Evolutionary conservation across 768 basidiomycete genomes (phyloP).

Genomic region (Hysterangium stoloniferum): DNA sequence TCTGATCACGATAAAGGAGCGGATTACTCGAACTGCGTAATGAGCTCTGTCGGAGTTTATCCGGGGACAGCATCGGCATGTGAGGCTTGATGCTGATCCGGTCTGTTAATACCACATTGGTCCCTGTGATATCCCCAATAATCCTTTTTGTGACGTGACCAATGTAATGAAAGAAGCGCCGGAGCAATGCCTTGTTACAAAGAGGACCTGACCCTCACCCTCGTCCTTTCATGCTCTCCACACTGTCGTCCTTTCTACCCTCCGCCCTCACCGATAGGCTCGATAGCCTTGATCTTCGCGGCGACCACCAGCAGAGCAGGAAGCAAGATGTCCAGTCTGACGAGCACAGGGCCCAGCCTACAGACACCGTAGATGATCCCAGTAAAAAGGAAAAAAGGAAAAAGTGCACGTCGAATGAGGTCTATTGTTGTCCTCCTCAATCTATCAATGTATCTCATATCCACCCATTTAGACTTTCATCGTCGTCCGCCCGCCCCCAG

Average conservation of each 20-base stretch:
- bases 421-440: too few species aligned
- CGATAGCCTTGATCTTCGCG: slow-evolving; percentile 3
- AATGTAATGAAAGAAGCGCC: too few species aligned
- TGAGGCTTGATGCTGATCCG: too few species aligned
- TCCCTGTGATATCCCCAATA: too few species aligned
- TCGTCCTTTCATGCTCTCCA: slow-evolving; percentile 57
- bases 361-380: slow-evolving; percentile 2
- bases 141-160: too few species aligned
- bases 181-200: too few species aligned
- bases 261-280: slow-evolving; percentile 25
- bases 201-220: too few species aligned
- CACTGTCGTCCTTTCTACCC: slow-evolving; percentile 43
- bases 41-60: too few species aligned
- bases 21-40: too few species aligned
- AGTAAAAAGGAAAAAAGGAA: slow-evolving; percentile 31
- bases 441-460: slow-evolving; percentile 6
- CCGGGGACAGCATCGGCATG: too few species aligned
- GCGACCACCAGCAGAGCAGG: slow-evolving; percentile 8
- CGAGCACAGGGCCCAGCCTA: slow-evolving; percentile 26
- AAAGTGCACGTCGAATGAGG: slow-evolving; percentile 43
- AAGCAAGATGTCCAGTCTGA: slow-evolving; percentile 17
- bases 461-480: slow-evolving; percentile 63
- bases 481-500: slow-evolving; percentile 84
- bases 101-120: too few species aligned
- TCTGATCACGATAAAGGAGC: too few species aligned